Percentiles rank a stretch among this genome's conserved stretches.
Conservation (phyloP, 371 early-diverging fungal genomes). For the Lichtheimia ramosa region DNA sequence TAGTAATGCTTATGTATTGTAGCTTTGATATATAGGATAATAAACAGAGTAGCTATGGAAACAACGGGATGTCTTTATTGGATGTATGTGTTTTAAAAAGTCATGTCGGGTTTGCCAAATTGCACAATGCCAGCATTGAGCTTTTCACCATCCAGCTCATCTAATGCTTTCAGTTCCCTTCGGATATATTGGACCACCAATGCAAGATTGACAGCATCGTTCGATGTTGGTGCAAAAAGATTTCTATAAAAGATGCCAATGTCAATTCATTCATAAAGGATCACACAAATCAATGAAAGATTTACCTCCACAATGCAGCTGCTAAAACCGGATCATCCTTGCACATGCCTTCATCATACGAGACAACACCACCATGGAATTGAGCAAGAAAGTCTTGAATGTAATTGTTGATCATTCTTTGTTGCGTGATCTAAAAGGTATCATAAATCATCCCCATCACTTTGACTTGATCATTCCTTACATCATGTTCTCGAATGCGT, state of each 20-base stretch:
- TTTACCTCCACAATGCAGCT: constrained; percentile 88
- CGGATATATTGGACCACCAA: constrained; percentile 65
- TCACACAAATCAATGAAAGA: no score
- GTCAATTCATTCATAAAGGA: background rate
- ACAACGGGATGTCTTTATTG: background rate
- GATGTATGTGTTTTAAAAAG: background rate
- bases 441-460: background rate
- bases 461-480: constrained; percentile 11
- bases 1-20: background rate
- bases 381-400: constrained; percentile 80
- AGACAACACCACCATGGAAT: constrained; percentile 88
- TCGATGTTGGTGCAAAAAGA: constrained; percentile 61
- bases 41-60: background rate
- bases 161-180: constrained; percentile 61
- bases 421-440: constrained; percentile 56
- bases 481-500: constrained; percentile 68
- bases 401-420: constrained; percentile 70
- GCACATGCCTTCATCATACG: constrained; percentile 93
- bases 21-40: no score
- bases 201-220: constrained; percentile 60
- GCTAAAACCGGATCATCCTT: constrained; percentile 90
- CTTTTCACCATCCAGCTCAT: constrained; percentile 47
- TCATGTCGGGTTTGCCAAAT: constrained; percentile 33
- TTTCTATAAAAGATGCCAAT: constrained; percentile 48
- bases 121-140: constrained; percentile 43